Evolutionary conservation across 306 rosid species (phyloP).

Genomic region (Ziziphus jujuba): DNA sequence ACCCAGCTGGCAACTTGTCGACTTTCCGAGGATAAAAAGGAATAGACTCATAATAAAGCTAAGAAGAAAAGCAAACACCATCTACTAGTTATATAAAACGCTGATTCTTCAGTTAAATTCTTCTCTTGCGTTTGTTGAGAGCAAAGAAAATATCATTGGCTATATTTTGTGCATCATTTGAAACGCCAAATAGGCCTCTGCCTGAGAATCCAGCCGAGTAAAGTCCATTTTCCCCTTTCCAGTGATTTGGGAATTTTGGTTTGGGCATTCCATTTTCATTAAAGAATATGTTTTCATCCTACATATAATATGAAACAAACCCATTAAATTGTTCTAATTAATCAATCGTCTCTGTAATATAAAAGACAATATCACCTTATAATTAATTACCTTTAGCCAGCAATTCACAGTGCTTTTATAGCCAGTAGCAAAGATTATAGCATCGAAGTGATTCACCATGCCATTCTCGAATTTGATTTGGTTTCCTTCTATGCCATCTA

Average conservation of each 20-base stretch:
- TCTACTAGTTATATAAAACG: too few relatives aligned
- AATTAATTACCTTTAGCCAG: constrained; percentile 58
- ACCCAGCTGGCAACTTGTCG: too few relatives aligned
- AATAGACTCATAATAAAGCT: background rate
- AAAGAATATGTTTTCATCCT: constrained; percentile 50
- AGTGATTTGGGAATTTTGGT: constrained; percentile 43
- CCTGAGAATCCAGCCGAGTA: constrained; percentile 57
- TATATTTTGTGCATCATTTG: constrained; percentile 42
- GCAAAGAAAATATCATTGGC: constrained; percentile 36
- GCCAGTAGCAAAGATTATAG: constrained; percentile 69
- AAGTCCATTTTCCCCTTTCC: constrained; percentile 49
- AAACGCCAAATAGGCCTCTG: constrained; percentile 49
- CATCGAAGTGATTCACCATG: constrained; percentile 30
- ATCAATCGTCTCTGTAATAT: background rate
- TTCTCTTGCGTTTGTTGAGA: background rate
- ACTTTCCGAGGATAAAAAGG: background rate
- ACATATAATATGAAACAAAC: background rate
- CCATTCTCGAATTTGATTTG: constrained; percentile 45
- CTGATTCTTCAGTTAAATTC: background rate
- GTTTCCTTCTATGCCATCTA: constrained; percentile 29
- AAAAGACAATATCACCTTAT: background rate
- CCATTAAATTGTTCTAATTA: background rate
- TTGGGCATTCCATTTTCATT: constrained; percentile 65
- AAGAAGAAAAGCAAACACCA: background rate
- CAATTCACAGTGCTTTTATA: constrained; percentile 50